These are phyloP conservation scores for Hura crepitans DNA, from an alignment of 441 rosid species.

Conservation along the genomic window DNA sequence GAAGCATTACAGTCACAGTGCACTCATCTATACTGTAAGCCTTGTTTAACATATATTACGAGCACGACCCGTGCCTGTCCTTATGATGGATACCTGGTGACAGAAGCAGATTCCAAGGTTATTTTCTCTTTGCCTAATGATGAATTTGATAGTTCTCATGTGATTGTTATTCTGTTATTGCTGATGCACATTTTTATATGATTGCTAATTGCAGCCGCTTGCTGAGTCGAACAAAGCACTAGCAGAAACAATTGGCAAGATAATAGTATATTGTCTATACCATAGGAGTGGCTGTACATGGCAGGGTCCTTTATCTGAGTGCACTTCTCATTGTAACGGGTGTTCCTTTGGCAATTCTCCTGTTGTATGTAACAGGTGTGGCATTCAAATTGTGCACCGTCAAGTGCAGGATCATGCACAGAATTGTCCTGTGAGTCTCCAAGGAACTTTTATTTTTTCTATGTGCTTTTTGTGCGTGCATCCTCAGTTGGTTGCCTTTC, in stretches of 20 bases:
- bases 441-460: not conserved
- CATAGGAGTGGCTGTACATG: slow-evolving; percentile 77
- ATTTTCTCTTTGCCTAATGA: not conserved
- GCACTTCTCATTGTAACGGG: slow-evolving; percentile 61
- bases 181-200: not conserved
- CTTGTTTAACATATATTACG: slow-evolving; percentile 54
- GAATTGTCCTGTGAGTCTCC: slow-evolving; percentile 64
- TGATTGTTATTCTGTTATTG: slow-evolving; percentile 2
- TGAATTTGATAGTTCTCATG: not conserved
- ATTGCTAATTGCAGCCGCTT: slow-evolving; percentile 49
- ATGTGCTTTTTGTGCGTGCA: not conserved
- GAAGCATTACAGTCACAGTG: slow-evolving; percentile 83
- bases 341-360: slow-evolving; percentile 74
- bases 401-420: slow-evolving; percentile 80
- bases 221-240: slow-evolving; percentile 54
- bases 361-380: slow-evolving; percentile 67
- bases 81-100: slow-evolving; percentile 73
- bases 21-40: slow-evolving; percentile 73
- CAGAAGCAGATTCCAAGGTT: slow-evolving; percentile 82
- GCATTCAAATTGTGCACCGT: slow-evolving; percentile 58
- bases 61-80: slow-evolving; percentile 72
- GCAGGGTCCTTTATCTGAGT: slow-evolving; percentile 67
- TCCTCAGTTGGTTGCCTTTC: not conserved
- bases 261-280: slow-evolving; percentile 56
- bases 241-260: slow-evolving; percentile 62